phyloP scores from a whole-genome alignment of 2,329 filamentous ascomycete genomes.

The Chaetomiaceae sp. region DNA sequence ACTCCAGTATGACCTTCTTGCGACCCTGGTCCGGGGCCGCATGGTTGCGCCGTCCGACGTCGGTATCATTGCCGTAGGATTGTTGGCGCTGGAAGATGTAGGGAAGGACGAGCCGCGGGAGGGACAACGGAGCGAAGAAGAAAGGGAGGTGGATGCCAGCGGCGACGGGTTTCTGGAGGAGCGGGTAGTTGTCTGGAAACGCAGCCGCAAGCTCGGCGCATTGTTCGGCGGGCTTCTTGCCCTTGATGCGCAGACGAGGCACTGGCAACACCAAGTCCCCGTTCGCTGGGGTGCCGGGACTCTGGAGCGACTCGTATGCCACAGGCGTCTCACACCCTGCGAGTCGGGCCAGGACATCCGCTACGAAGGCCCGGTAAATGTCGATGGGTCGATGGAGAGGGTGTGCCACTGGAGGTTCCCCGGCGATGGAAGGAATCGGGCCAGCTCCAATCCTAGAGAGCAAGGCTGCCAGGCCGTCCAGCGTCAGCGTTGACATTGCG shows the following conservation, averaged over 20 bases:
- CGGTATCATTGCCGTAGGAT: constrained; percentile 44
- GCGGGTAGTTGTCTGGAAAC: constrained; percentile 38
- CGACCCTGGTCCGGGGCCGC: background rate
- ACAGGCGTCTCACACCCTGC: constrained; percentile 23
- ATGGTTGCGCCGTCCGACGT: background rate
- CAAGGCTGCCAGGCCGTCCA: background rate
- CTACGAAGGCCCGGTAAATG: constrained; percentile 31
- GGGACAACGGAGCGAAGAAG: constrained; percentile 57
- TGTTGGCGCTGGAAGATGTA: constrained; percentile 54
- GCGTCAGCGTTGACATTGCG: background rate
- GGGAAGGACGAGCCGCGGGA: constrained; percentile 54
- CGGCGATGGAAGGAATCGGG: background rate
- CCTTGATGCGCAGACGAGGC: constrained; percentile 29
- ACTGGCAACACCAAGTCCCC: constrained; percentile 33
- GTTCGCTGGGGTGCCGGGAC: constrained; percentile 26
- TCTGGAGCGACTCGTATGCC: constrained; percentile 32
- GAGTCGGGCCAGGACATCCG: constrained; percentile 22
- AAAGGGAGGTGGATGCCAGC: constrained; percentile 60
- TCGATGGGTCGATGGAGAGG: constrained; percentile 27
- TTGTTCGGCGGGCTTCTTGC: background rate
- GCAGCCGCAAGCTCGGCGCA: background rate
- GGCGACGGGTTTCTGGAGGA: constrained; percentile 52
- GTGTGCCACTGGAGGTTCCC: background rate
- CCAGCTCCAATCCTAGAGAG: background rate
- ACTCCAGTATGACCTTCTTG: constrained; percentile 61